Evolutionary conservation across 129 eudicot species (phyloP).

Genomic region (Mikania micrantha): DNA sequence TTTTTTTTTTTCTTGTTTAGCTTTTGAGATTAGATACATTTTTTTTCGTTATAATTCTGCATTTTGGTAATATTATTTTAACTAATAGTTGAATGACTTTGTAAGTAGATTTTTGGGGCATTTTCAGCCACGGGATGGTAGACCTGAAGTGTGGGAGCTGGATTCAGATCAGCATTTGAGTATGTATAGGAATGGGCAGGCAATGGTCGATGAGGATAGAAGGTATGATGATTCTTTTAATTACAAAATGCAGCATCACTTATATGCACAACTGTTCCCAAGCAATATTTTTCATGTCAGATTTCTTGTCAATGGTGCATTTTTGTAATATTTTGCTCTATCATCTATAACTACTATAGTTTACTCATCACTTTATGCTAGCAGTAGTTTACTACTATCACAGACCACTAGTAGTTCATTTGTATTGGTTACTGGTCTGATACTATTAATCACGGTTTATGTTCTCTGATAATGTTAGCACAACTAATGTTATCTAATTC

Average conservation of each 20-base stretch:
- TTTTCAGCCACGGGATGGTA: slow-evolving; percentile 53
- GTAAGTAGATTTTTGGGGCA: slow-evolving; percentile 68
- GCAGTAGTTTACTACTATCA: too few species aligned
- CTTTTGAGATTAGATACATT: background rate
- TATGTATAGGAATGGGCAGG: slow-evolving; percentile 47
- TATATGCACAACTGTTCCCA: background rate
- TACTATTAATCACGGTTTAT: too few species aligned
- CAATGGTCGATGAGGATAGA: slow-evolving; percentile 32
- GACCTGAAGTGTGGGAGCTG: slow-evolving; percentile 66
- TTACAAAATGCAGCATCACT: background rate
- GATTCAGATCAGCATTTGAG: slow-evolving; percentile 49
- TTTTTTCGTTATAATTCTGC: background rate
- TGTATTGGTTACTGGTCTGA: too few species aligned
- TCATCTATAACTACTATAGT: too few species aligned
- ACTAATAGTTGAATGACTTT: slow-evolving; percentile 14
- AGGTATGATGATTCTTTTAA: slow-evolving; percentile 31
- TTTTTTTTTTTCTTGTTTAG: background rate
- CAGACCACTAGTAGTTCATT: too few species aligned
- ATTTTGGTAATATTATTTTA: background rate
- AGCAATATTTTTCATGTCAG: background rate
- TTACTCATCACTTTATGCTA: too few species aligned
- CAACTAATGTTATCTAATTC: too few species aligned
- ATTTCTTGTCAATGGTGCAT: too few species aligned
- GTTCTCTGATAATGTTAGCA: too few species aligned
- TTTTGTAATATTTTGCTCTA: too few species aligned